Evolutionary conservation across 1,284 basidiomycete species (phyloP), one percentile per base, ranked within the genome.

Genomic region (Athelia sp.): DNA sequence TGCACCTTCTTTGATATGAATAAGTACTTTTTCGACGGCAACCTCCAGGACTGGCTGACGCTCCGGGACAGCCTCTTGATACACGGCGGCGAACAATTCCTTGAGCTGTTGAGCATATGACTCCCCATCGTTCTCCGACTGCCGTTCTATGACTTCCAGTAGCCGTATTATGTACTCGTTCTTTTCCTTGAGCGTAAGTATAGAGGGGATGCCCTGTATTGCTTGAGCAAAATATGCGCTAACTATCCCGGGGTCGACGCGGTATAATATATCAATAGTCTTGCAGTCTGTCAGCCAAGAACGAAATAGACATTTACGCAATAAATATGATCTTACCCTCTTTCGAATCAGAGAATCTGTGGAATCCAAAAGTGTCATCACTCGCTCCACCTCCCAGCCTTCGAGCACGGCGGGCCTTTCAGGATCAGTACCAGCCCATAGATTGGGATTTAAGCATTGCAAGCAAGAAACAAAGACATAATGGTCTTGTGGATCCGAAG

Each of bases 381-480:
- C 70, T 31, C 71, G 69, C 51, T 83, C 82, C 26, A 90, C 87
- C 51, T 90, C 87, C 73, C 75, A 76, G 49, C 70, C 77, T 29
- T 87, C 82, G 45, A 90, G 62, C 3, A 79, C 66, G 2, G 78
- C 66, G 31, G 75, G 72, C 22, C 74, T 64, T 4, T 74, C 70
- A 2, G 70, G 61, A 14, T 62, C 65, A 3, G 73, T 81, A 9
- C 87, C 87, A 4, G 85, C 82, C 87, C 87, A 90, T 29, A 81
- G 55, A 21, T 60, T 61, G 3, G 79, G 73, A 54, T 82, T 74
- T 11, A 89, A 53, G 42, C 71, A 77, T 31, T 74, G 68, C 42
- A 90, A 61, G 54, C 84, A 89, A 1, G 72, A 69, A 10, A 90
- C 59, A 55, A 88, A 87, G 13, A 83, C 56, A 63, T 82, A 82